Evolutionary conservation across 1,284 basidiomycete species (phyloP).

Genomic region (Grifola frondosa): DNA sequence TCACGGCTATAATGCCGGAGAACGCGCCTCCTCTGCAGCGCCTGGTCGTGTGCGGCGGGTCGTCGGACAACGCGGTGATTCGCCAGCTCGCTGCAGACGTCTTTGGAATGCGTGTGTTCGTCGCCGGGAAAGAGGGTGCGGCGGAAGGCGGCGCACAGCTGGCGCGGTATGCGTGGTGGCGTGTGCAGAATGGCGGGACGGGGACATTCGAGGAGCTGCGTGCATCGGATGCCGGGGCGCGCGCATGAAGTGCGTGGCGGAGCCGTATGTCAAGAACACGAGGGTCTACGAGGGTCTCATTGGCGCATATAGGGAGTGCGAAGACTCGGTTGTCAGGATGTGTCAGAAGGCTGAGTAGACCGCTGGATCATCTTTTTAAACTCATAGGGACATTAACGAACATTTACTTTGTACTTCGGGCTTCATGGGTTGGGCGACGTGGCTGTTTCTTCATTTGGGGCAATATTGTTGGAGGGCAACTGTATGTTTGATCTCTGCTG

Average conservation of each 20-base stretch:
- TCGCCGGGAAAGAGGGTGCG: conserved; percentile 69
- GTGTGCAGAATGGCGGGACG: conserved; percentile 37
- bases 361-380: too few relatives aligned
- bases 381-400: too few relatives aligned
- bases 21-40: conserved; percentile 59
- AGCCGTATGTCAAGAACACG: conserved; percentile 42
- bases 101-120: conserved; percentile 71
- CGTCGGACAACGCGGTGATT: conserved; percentile 74
- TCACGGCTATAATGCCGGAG: conserved; percentile 64
- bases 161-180: conserved; percentile 73
- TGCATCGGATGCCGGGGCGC: conserved; percentile 42
- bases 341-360: too few relatives aligned
- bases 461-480: too few relatives aligned
- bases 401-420: too few relatives aligned
- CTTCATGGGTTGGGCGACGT: too few relatives aligned
- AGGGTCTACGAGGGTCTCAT: conserved; percentile 34
- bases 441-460: too few relatives aligned
- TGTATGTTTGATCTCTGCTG: too few relatives aligned
- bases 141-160: conserved; percentile 69
- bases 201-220: conserved; percentile 69
- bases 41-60: conserved; percentile 80
- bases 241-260: conserved; percentile 58
- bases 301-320: conserved; percentile 39
- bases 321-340: conserved; percentile 37
- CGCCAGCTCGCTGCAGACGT: conserved; percentile 78